Conservation (phyloP, 2,329 filamentous ascomycete genomes). For the Purpureocillium takamizusanense region DNA sequence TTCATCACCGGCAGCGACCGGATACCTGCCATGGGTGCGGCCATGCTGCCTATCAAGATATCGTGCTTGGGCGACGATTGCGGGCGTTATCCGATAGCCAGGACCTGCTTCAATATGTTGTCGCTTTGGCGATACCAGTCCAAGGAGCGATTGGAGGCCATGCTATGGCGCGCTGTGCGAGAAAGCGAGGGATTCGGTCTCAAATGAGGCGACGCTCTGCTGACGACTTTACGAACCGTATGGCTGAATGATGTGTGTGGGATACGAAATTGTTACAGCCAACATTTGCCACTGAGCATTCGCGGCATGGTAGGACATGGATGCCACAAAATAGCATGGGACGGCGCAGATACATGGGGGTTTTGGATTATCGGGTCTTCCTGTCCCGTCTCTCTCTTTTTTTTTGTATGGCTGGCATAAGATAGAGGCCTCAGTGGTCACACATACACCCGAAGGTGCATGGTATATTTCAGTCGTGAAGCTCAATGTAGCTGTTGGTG, state of each 20-base stretch:
- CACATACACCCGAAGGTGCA: too few relatives aligned
- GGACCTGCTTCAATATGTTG: conserved; percentile 86
- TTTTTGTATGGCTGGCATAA: neutral
- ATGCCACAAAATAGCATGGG: neutral
- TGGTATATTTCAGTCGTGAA: too few relatives aligned
- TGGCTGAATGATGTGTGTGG: neutral
- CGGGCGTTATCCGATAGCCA: conserved; percentile 70
- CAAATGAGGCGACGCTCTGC: conserved; percentile 39
- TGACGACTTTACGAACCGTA: conserved; percentile 10
- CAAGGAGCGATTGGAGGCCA: conserved; percentile 56
- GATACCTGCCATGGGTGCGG: conserved; percentile 79
- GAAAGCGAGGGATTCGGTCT: conserved; percentile 90
- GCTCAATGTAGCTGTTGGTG: neutral
- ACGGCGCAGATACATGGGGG: neutral
- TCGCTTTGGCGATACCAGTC: conserved; percentile 65
- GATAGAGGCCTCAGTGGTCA: too few relatives aligned
- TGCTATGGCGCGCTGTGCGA: conserved; percentile 77
- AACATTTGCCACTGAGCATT: too few relatives aligned
- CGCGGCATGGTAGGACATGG: too few relatives aligned
- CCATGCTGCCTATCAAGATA: conserved; percentile 68
- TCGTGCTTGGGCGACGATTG: conserved; percentile 67
- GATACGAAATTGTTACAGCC: neutral
- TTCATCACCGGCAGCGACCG: conserved; percentile 90
- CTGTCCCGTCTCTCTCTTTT: neutral
- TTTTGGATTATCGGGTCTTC: neutral